Base-by-base conservation (phyloP, 164 flowering plant genomes). In the Stephania yunnanensis region DNA sequence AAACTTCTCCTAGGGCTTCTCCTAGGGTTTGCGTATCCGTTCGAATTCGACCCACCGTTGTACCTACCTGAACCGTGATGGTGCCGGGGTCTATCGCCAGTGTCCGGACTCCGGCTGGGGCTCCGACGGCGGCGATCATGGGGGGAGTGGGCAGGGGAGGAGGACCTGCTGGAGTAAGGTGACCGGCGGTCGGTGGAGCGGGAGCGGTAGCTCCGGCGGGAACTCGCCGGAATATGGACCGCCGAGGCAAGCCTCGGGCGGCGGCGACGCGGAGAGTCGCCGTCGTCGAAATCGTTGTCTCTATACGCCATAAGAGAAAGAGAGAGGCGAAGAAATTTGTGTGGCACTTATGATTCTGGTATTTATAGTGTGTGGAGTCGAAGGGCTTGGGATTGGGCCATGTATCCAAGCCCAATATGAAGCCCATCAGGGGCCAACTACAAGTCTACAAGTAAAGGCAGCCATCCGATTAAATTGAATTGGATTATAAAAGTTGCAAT, bases 1-100 rank as follows among this genome's bases (percentile, higher is more conserved):
- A 81, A 81, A 75, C 77, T 83, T 36, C 70, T 77, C 53, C 72
- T 61, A 81, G 78, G 83, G 82, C 77, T 83, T 36, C 70, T 77
- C 53, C 72, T 61, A 81, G 78, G 83, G 82, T 81, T 74, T 53
- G 74, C 12, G 44, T 73, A 73, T 36, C 71, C 77, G 22, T 75
- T 74, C 1, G 86, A 80, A 55, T 77, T 70, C 3, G 77, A 42
- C 17, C 85, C 71, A 29, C 72, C 68, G 36, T 77, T 77, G 48
- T 63, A 75, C n/a, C 77, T 74, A 75, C 80, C 77, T 3, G 77
- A 67, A 10, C 73, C 75, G 15, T 53, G 72, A 70, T 45, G 50
- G 42, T 71, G 19, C 53, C 77, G 58, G 15, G 12, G 42, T 52
- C 73, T 8, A 11, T 75, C 46, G 46, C 76, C 70, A 9, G 52